Conservation (phyloP, 352 stramenopile genomes). For the Globisporangium lucens region DNA sequence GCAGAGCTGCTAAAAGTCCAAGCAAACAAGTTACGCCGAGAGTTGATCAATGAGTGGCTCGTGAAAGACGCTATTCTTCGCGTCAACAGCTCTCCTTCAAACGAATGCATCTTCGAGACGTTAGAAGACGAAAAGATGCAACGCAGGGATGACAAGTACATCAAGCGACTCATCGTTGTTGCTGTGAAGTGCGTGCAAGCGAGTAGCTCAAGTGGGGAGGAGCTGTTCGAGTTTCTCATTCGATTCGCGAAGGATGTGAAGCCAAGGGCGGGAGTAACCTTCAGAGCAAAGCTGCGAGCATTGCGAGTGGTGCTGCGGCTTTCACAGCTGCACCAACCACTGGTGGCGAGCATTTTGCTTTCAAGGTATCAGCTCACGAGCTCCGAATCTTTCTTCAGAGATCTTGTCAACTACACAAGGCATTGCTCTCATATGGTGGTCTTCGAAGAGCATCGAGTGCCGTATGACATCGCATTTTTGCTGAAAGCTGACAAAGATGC, state of each 20-base stretch:
- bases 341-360: slow-evolving; percentile 21
- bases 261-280: slow-evolving; percentile 51
- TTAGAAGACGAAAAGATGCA: slow-evolving; percentile 29
- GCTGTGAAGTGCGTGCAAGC: slow-evolving; percentile 18
- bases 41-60: slow-evolving; percentile 54
- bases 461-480: slow-evolving; percentile 37
- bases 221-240: slow-evolving; percentile 36
- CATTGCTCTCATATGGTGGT: slow-evolving; percentile 38
- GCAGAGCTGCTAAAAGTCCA: slow-evolving; percentile 27
- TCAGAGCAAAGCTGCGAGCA: slow-evolving; percentile 47
- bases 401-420: slow-evolving; percentile 32
- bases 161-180: slow-evolving; percentile 34
- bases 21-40: slow-evolving; percentile 27
- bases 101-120: slow-evolving; percentile 30
- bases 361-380: slow-evolving; percentile 22
- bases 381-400: slow-evolving; percentile 25
- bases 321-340: slow-evolving; percentile 21
- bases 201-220: slow-evolving; percentile 17
- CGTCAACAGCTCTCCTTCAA: background rate
- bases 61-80: slow-evolving; percentile 35
- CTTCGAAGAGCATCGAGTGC: slow-evolving; percentile 57
- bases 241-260: slow-evolving; percentile 40
- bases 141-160: slow-evolving; percentile 30
- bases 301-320: slow-evolving; percentile 36
- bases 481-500: slow-evolving; percentile 47